These are phyloP conservation scores for Annulohypoxylon truncatum DNA, from an alignment of 2,329 filamentous ascomycete species.

Conservation along the genomic window DNA sequence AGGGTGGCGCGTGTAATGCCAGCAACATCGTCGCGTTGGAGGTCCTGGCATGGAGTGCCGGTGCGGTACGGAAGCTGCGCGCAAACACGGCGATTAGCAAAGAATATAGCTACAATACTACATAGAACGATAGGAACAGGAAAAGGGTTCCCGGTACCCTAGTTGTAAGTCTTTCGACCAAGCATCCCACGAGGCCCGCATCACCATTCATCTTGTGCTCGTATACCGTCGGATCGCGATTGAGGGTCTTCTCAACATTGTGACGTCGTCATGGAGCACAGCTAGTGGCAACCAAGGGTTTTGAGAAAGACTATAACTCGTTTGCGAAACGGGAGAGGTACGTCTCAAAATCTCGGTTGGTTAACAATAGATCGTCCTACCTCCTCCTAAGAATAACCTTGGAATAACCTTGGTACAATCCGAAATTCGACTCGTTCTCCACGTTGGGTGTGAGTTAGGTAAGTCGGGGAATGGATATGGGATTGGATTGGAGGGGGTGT, in stretches of 20 bases:
- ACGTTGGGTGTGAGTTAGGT: conserved; percentile 1
- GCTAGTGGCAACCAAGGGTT: conserved; percentile 19
- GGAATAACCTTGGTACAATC: not conserved
- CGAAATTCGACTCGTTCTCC: conserved; percentile 14
- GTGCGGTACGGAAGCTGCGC: conserved; percentile 71
- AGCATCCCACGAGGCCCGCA: conserved; percentile 68
- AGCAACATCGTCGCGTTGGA: conserved; percentile 70
- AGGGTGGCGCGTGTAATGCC: conserved; percentile 70
- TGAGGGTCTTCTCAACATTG: conserved; percentile 49
- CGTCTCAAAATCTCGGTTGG: conserved; percentile 33
- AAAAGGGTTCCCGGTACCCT: conserved; percentile 59
- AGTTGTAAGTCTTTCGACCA: conserved; percentile 71
- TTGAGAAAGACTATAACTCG: conserved; percentile 20
- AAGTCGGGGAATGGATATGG: not conserved
- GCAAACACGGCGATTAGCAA: conserved; percentile 37
- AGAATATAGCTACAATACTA: conserved; percentile 23
- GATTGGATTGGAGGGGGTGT: not conserved
- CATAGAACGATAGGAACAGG: conserved; percentile 10
- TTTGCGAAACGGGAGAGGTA: conserved; percentile 32
- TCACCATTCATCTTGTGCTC: conserved; percentile 66
- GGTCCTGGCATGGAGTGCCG: conserved; percentile 66
- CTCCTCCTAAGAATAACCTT: conserved; percentile 12
- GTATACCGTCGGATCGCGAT: conserved; percentile 50
- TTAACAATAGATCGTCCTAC: conserved; percentile 31
- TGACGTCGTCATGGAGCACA: conserved; percentile 50